Evolutionary conservation across 495 filamentous ascomycete genomes (phyloP).

Genomic region (Penicillium canescens): DNA sequence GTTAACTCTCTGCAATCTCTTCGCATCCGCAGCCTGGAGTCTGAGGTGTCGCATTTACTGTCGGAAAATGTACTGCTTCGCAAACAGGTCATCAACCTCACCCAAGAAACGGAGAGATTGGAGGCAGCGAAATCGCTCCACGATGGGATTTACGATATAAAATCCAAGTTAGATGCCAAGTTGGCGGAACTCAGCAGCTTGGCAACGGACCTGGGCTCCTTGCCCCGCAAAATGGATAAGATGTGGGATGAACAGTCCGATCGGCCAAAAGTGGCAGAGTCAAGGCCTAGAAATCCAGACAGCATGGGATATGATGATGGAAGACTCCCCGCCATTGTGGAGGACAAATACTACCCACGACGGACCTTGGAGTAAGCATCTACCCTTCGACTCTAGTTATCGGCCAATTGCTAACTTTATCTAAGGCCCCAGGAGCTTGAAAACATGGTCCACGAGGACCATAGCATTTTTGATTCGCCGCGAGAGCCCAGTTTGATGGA

Average conservation of each 20-base stretch:
- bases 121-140: slow-evolving; percentile 41
- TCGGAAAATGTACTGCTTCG: slow-evolving; percentile 86
- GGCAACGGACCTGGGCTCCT: slow-evolving; percentile 59
- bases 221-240: slow-evolving; percentile 40
- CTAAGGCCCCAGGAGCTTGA: slow-evolving; percentile 44
- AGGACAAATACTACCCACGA: slow-evolving; percentile 76
- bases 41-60: slow-evolving; percentile 77
- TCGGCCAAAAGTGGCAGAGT: slow-evolving; percentile 17
- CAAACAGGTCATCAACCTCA: slow-evolving; percentile 72
- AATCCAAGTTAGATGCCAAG: slow-evolving; percentile 68
- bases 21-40: slow-evolving; percentile 83
- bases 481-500: slow-evolving; percentile 64
- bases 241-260: slow-evolving; percentile 15
- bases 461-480: slow-evolving; percentile 56
- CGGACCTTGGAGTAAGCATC: slow-evolving; percentile 68
- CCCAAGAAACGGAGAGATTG: slow-evolving; percentile 62
- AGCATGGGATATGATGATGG: slow-evolving; percentile 49
- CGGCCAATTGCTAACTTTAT: slow-evolving; percentile 13
- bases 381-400: neutral
- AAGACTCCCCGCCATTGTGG: slow-evolving; percentile 76
- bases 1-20: slow-evolving; percentile 89
- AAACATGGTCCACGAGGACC: slow-evolving; percentile 47
- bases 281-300: slow-evolving; percentile 15
- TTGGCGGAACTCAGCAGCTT: slow-evolving; percentile 65
- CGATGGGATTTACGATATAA: slow-evolving; percentile 63